A percentile compares a stretch with the other conserved stretches of the same genome.
These are phyloP conservation scores for Lactarius sp. DNA, from an alignment of 768 basidiomycete genomes.

Conservation along the genomic window DNA sequence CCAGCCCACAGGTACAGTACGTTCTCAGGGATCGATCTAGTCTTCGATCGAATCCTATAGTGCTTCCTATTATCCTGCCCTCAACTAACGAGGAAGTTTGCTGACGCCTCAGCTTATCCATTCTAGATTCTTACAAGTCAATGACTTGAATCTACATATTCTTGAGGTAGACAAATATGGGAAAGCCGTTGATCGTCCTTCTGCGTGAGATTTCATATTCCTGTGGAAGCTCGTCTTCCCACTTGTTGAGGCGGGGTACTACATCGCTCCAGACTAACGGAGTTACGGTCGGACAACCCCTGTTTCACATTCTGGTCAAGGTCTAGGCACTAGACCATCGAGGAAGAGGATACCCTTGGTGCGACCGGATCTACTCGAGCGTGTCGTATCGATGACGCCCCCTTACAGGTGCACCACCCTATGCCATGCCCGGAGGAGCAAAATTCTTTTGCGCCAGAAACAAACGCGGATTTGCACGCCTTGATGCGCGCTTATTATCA, in stretches of 20 bases:
- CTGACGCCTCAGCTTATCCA: constrained; percentile 25
- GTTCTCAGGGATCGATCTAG: neutral
- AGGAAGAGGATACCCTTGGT: constrained; percentile 35
- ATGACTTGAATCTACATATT: constrained; percentile 48
- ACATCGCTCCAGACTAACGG: constrained; percentile 58
- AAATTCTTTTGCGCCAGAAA: constrained; percentile 40
- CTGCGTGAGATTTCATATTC: constrained; percentile 62
- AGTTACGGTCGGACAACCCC: constrained; percentile 46
- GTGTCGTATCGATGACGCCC: constrained; percentile 55
- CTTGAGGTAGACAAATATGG: constrained; percentile 40
- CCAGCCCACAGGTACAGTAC: neutral
- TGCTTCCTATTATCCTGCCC: neutral
- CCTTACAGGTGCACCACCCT: constrained; percentile 44
- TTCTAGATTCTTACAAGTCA: constrained; percentile 40
- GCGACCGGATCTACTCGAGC: constrained; percentile 51
- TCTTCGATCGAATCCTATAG: neutral
- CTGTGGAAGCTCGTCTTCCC: constrained; percentile 56
- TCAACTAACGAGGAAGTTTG: neutral
- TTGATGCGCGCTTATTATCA: constrained; percentile 55
- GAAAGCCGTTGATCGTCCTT: constrained; percentile 46
- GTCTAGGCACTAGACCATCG: constrained; percentile 23
- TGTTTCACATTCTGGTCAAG: constrained; percentile 10
- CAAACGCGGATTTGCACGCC: constrained; percentile 41
- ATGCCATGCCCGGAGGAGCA: constrained; percentile 22
- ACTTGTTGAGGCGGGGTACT: constrained; percentile 47